Evolutionary conservation across 129 eudicot genomes (phyloP).

Genomic region (Lonicera japonica): DNA sequence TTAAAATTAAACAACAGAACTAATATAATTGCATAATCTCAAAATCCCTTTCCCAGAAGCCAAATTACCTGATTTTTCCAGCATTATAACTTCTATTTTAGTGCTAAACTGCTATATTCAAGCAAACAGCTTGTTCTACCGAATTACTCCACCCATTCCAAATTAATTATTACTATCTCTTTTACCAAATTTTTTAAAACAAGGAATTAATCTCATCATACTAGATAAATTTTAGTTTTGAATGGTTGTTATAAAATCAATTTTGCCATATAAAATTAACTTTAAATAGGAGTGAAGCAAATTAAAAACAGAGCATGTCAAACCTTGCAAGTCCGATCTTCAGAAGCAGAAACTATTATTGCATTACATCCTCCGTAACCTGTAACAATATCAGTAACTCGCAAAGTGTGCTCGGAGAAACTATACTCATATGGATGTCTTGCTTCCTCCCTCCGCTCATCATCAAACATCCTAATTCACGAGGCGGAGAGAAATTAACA

Average conservation of each 20-base stretch:
- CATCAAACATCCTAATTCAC: slow-evolving; percentile 70
- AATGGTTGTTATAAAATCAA: no score
- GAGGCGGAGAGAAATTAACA: neutral
- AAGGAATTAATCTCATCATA: no score
- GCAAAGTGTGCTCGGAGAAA: slow-evolving; percentile 70
- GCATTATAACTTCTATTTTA: neutral
- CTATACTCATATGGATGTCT: slow-evolving; percentile 71
- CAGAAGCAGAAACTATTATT: slow-evolving; percentile 72
- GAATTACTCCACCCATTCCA: no score
- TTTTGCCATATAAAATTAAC: no score
- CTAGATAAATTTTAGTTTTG: no score
- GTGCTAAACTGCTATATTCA: no score
- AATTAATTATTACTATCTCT: no score
- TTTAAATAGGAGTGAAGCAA: no score
- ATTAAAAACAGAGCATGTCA: neutral
- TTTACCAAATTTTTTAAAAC: no score
- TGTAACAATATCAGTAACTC: slow-evolving; percentile 68
- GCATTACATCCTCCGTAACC: slow-evolving; percentile 88
- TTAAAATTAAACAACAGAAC: no score
- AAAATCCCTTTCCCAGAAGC: neutral
- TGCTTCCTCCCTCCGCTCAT: slow-evolving; percentile 51
- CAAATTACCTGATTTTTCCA: neutral
- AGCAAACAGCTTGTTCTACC: no score
- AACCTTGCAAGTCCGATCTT: slow-evolving; percentile 97
- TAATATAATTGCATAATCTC: neutral